Evolutionary conservation across 2,329 filamentous ascomycete species (phyloP).

Genomic region (Pyrenochaeta sp.): DNA sequence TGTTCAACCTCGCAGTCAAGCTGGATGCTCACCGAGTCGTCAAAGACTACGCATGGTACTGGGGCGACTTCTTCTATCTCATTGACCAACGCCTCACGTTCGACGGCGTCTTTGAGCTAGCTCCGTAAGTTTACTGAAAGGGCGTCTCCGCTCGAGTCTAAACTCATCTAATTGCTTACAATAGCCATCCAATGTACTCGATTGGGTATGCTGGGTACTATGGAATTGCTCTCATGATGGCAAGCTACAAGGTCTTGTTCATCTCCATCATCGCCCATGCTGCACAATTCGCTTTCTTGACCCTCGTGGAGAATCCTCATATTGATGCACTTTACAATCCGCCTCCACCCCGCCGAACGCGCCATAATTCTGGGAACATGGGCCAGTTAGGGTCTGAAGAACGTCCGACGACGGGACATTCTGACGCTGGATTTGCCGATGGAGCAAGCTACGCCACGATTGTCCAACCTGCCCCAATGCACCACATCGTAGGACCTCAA

Average conservation of each 20-base stretch:
- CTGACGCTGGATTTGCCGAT: conserved; percentile 48
- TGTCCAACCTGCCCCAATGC: conserved; percentile 71
- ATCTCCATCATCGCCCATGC: conserved; percentile 95
- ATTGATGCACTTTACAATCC: conserved; percentile 98
- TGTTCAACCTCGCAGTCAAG: conserved; percentile 99
- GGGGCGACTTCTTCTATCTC: conserved; percentile 99
- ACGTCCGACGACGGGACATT: conserved; percentile 45
- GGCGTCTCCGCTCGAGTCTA: too few species aligned
- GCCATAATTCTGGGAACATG: conserved; percentile 48
- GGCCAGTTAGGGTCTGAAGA: conserved; percentile 52
- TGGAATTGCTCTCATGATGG: conserved; percentile 96
- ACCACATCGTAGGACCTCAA: conserved; percentile 80
- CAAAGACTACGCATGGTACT: conserved; percentile 99
- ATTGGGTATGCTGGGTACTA: conserved; percentile 94
- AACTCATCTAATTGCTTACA: conserved; percentile 8
- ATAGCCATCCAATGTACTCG: conserved; percentile 23
- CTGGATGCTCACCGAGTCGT: conserved; percentile 96
- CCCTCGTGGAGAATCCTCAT: conserved; percentile 92
- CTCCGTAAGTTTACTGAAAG: conserved; percentile 64
- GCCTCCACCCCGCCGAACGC: conserved; percentile 76
- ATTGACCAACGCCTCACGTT: conserved; percentile 98
- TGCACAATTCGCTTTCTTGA: conserved; percentile 91
- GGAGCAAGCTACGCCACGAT: conserved; percentile 51
- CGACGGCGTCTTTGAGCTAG: conserved; percentile 98
- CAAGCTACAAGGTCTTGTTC: conserved; percentile 96